Base-by-base conservation (phyloP, 129 eudicot genomes). In the Kitagawia praeruptora region DNA sequence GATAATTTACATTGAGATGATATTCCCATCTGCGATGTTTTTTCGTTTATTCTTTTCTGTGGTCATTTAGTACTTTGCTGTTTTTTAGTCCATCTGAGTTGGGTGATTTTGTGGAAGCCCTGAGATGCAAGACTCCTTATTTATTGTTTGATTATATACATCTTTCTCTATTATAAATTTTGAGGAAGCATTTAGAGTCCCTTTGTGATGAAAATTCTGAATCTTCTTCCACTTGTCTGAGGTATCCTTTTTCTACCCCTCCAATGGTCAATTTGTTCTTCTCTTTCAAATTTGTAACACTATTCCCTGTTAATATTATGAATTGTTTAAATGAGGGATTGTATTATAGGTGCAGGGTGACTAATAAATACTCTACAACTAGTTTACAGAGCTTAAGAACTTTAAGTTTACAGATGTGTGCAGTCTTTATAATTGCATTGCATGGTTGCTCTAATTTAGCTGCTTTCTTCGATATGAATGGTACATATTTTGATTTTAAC, bases 11-110 rank as follows among this genome's bases (percentile, higher is more conserved):
- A 87, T 80, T 72, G 90, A 23, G 87, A 84, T 51, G 95, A 89
- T 75, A 86, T 92, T 81, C 85, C 98, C 14, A 79, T 85, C 53
- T 78, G 84, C 58, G 93, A 90, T 79, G 79, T 96, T 54, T 87
- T 96, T 83, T 90, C 27, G 97, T 96, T 75, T 96, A 96, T 82
- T 53, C 97, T 12, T 96, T 89, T 83, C 84, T 96, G 87, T 86
- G 98, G 85, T 89, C 99, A 31, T 96, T 96, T 82, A 96, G 98
- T 81, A 88, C 86, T 63, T 78, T 82, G 71, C 80, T 96, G 74
- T 92, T 89, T 82, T 83, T 96, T 85, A 90, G 99, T 75, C 99
- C 99, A 58, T 96, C 92, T 80, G 87, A 83, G 86, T 80, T 96
- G 87, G 93, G 84, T 77, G 98, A 92, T 82, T 88, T 96, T 83